Evolutionary conservation across 495 filamentous ascomycete genomes (phyloP).

Genomic region (Lasiosphaeria ovina): DNA sequence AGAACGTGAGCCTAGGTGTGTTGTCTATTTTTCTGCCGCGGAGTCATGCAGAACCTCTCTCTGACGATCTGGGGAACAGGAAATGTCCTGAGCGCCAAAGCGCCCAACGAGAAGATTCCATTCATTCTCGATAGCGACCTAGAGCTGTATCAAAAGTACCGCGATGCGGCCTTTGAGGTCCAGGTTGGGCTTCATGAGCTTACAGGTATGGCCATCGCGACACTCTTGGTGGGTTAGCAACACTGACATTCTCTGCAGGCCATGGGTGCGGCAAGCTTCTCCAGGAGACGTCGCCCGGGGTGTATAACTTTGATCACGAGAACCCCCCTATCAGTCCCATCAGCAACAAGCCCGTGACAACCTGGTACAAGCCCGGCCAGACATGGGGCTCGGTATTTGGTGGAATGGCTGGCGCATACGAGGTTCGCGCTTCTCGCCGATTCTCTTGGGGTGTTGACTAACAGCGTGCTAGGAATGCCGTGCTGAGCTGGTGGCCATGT

Average conservation of each 20-base stretch:
- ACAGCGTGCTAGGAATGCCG: slow-evolving; percentile 44
- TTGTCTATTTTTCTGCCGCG: not conserved
- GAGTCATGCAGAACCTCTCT: not conserved
- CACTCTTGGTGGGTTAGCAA: too few species aligned
- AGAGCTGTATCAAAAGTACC: slow-evolving; percentile 72
- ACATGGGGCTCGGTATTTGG: slow-evolving; percentile 95
- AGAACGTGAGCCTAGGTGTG: slow-evolving; percentile 67
- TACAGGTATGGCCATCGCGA: slow-evolving; percentile 51
- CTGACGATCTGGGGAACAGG: slow-evolving; percentile 55
- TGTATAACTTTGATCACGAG: slow-evolving; percentile 80
- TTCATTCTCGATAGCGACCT: slow-evolving; percentile 78
- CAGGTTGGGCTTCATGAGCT: slow-evolving; percentile 95
- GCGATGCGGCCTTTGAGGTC: slow-evolving; percentile 86
- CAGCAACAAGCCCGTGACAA: slow-evolving; percentile 69
- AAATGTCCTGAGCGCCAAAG: slow-evolving; percentile 87
- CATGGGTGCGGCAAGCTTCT: slow-evolving; percentile 95
- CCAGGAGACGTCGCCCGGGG: slow-evolving; percentile 77
- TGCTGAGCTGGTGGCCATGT: slow-evolving; percentile 90
- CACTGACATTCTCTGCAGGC: slow-evolving; percentile 17
- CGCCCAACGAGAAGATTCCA: slow-evolving; percentile 83
- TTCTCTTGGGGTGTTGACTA: not conserved
- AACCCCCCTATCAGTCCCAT: slow-evolving; percentile 81
- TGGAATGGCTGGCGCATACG: slow-evolving; percentile 78
- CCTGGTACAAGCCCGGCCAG: slow-evolving; percentile 90
- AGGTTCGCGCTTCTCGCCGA: slow-evolving; percentile 48